Conservation (phyloP, 2,329 filamentous ascomycete species). For the Trichoderma sp. region DNA sequence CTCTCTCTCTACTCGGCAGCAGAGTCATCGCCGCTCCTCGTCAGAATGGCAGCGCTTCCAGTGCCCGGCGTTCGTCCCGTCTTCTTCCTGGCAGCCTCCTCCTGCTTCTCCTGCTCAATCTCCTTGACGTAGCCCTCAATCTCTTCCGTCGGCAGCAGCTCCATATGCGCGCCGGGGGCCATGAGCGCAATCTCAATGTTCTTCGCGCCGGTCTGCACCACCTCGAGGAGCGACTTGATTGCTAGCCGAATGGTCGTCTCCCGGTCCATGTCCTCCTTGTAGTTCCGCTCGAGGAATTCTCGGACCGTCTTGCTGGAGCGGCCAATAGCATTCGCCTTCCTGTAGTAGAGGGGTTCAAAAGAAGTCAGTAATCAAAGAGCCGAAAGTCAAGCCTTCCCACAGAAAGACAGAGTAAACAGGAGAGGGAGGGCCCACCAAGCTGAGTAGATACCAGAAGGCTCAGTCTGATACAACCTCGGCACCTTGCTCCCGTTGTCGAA, state of each 20-base stretch:
- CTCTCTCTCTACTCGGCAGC: slow-evolving; percentile 40
- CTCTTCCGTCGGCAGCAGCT: slow-evolving; percentile 93
- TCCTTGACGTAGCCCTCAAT: slow-evolving; percentile 98
- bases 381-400: neutral
- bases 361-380: slow-evolving; percentile 27
- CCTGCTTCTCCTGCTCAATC: slow-evolving; percentile 99
- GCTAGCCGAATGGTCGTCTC: slow-evolving; percentile 95
- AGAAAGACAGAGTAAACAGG: neutral
- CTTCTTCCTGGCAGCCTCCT: slow-evolving; percentile 98
- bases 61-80: slow-evolving; percentile 71
- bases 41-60: slow-evolving; percentile 73
- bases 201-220: slow-evolving; percentile 98
- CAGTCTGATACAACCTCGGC: slow-evolving; percentile 93
- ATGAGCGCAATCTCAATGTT: slow-evolving; percentile 99
- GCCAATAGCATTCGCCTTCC: slow-evolving; percentile 99
- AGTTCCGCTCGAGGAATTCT: slow-evolving; percentile 97
- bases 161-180: slow-evolving; percentile 86
- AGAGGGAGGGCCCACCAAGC: slow-evolving; percentile 70
- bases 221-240: slow-evolving; percentile 96
- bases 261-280: slow-evolving; percentile 96
- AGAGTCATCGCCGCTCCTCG: slow-evolving; percentile 56
- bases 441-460: slow-evolving; percentile 99
- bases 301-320: slow-evolving; percentile 98
- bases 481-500: slow-evolving; percentile 92
- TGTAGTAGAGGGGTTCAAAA: slow-evolving; percentile 43